Percentiles rank a stretch among this genome's conserved stretches.
Conservation (phyloP, 495 filamentous ascomycete genomes). For the Stereocaulon alpinum region DNA sequence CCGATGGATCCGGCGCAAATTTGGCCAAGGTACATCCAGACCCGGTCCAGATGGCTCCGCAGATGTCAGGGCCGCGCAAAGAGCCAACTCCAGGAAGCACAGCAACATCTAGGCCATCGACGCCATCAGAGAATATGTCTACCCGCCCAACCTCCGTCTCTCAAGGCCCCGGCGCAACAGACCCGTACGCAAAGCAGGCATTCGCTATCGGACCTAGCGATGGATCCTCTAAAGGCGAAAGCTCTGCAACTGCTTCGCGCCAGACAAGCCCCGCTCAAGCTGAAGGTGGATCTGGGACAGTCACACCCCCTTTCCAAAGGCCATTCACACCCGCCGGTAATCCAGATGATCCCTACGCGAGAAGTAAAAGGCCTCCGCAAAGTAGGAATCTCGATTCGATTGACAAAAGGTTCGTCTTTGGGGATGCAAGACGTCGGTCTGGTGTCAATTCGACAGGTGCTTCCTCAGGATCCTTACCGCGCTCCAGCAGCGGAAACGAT, state of each 20-base stretch:
- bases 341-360: slow-evolving; percentile 79
- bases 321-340: slow-evolving; percentile 75
- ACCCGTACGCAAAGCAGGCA: slow-evolving; percentile 41
- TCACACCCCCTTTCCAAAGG: slow-evolving; percentile 50
- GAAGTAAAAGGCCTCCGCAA: slow-evolving; percentile 66
- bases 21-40: slow-evolving; percentile 26
- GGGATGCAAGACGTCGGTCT: slow-evolving; percentile 41
- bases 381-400: slow-evolving; percentile 56
- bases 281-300: slow-evolving; percentile 40
- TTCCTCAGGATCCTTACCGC: slow-evolving; percentile 22
- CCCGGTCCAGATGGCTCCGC: slow-evolving; percentile 54
- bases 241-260: slow-evolving; percentile 56
- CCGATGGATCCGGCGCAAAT: slow-evolving; percentile 13
- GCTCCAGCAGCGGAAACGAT: slow-evolving; percentile 39
- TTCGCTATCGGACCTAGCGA: slow-evolving; percentile 29
- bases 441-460: slow-evolving; percentile 18
- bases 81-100: slow-evolving; percentile 26
- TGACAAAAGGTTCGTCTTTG: slow-evolving; percentile 81
- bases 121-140: slow-evolving; percentile 32
- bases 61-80: slow-evolving; percentile 43
- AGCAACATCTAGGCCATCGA: slow-evolving; percentile 37
- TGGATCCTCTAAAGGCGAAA: slow-evolving; percentile 56
- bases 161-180: slow-evolving; percentile 32
- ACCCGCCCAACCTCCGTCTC: slow-evolving; percentile 35
- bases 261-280: slow-evolving; percentile 41